phyloP scores from a whole-genome alignment of 768 basidiomycete species.

The Dendrothele bispora region DNA sequence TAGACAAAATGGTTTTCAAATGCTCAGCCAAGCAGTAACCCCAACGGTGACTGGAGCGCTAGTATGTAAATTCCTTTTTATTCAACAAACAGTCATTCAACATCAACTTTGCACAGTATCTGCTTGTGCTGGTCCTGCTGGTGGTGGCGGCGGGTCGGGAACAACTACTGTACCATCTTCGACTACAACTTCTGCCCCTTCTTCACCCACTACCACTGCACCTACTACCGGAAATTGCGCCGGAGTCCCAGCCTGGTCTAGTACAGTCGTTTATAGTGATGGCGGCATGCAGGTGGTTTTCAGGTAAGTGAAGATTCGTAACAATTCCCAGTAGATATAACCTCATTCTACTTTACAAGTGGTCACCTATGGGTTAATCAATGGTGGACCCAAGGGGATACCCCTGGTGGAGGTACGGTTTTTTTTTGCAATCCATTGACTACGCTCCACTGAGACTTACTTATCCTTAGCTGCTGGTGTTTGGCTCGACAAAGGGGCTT shows the following conservation, averaged over 20 bases:
- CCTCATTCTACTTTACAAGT: background rate
- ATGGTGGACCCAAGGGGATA: conserved; percentile 1
- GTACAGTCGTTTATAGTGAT: background rate
- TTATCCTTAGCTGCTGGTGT: too few relatives aligned
- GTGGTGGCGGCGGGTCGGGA: conserved; percentile 29
- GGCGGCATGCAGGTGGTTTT: conserved; percentile 5
- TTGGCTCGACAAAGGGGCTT: too few relatives aligned
- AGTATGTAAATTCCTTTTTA: conserved; percentile 37
- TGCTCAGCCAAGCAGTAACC: conserved; percentile 42
- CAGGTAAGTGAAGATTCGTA: background rate
- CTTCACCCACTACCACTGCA: conserved; percentile 10
- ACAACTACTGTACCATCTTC: conserved; percentile 36
- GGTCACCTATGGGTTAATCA: conserved; percentile 1
- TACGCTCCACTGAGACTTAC: too few relatives aligned
- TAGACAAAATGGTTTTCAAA: conserved; percentile 65
- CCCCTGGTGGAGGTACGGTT: conserved; percentile 5
- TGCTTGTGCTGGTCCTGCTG: conserved; percentile 52
- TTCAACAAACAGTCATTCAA: background rate
- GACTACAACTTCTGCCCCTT: conserved; percentile 17
- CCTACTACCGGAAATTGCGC: conserved; percentile 5
- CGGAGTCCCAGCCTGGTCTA: conserved; percentile 2
- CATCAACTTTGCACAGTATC: conserved; percentile 44
- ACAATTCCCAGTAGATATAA: background rate
- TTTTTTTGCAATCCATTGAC: too few relatives aligned
- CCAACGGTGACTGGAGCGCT: conserved; percentile 64